Evolutionary conservation across 768 basidiomycete species (phyloP).

Genomic region (Strobilomyces confusus): DNA sequence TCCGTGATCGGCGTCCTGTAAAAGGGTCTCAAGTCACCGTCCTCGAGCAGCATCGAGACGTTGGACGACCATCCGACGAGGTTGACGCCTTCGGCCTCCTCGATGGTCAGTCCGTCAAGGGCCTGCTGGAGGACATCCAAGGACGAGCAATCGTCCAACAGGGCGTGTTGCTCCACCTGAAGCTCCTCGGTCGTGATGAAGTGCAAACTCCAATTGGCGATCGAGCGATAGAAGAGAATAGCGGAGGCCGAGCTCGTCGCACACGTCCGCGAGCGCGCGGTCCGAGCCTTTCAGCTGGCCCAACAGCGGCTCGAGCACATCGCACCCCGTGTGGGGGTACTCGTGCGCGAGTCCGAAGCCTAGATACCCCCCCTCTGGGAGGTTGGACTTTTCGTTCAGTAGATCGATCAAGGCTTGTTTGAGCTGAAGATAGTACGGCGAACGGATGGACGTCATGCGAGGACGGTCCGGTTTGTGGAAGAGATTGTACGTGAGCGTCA

Average conservation of each 20-base stretch:
- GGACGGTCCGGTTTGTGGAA: neutral
- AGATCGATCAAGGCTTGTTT: neutral
- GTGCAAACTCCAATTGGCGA: fast-evolving
- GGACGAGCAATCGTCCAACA: neutral
- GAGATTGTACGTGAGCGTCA: slow-evolving; percentile 45
- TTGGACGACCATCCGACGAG: neutral
- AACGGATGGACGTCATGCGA: neutral
- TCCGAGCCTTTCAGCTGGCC: slow-evolving; percentile 15
- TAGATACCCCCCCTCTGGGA: slow-evolving; percentile 9
- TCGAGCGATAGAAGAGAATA: slow-evolving; percentile 5
- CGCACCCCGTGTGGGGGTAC: slow-evolving; percentile 1
- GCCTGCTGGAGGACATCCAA: neutral
- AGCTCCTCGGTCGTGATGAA: slow-evolving; percentile 1
- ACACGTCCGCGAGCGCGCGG: slow-evolving; percentile 5
- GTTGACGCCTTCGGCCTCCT: slow-evolving; percentile 3
- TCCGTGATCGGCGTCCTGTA: slow-evolving; percentile 3
- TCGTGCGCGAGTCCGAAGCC: slow-evolving; percentile 16
- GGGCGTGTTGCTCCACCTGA: neutral
- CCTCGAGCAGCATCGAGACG: no score
- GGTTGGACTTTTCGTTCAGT: neutral
- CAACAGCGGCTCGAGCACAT: neutral
- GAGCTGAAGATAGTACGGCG: neutral
- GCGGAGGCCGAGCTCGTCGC: slow-evolving; percentile 2
- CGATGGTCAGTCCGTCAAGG: neutral
- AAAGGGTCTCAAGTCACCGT: neutral